A percentile compares a stretch with the other conserved stretches of the same genome.
phyloP scores from a whole-genome alignment of 768 basidiomycete species.

The Suillus discolor region DNA sequence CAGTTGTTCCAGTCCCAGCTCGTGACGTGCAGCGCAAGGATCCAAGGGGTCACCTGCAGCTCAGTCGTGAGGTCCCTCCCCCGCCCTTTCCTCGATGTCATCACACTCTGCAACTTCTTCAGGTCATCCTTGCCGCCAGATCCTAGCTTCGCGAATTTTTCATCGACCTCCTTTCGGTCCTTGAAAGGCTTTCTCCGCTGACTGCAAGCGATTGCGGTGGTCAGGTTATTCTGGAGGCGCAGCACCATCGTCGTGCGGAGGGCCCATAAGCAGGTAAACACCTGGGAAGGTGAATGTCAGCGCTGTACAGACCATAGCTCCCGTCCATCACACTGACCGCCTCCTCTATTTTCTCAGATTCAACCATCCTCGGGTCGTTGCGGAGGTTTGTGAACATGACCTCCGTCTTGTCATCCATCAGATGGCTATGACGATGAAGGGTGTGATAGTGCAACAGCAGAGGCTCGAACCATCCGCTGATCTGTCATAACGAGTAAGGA shows the following conservation, averaged over 20 bases:
- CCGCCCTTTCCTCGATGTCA: neutral
- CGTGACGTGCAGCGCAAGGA: neutral
- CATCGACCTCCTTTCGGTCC: neutral
- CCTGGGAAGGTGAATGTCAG: neutral
- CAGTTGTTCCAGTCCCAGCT: neutral
- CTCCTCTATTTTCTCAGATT: neutral
- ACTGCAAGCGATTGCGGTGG: neutral
- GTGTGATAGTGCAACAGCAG: neutral
- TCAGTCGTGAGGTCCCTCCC: neutral
- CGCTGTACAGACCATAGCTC: neutral
- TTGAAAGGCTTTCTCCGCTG: neutral
- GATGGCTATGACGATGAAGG: neutral
- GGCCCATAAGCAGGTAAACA: neutral
- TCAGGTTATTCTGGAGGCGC: neutral
- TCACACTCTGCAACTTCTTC: neutral
- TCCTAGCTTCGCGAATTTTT: neutral
- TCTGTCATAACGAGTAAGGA: neutral
- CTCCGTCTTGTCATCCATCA: neutral
- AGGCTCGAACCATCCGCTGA: neutral
- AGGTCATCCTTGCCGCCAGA: neutral
- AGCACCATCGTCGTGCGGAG: neutral
- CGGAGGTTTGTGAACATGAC: neutral
- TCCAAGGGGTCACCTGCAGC: neutral
- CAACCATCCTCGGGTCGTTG: neutral
- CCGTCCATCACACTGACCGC: neutral